Base-by-base conservation (phyloP, 805 yeast species). In the Sugiyamaella chiloensis region DNA sequence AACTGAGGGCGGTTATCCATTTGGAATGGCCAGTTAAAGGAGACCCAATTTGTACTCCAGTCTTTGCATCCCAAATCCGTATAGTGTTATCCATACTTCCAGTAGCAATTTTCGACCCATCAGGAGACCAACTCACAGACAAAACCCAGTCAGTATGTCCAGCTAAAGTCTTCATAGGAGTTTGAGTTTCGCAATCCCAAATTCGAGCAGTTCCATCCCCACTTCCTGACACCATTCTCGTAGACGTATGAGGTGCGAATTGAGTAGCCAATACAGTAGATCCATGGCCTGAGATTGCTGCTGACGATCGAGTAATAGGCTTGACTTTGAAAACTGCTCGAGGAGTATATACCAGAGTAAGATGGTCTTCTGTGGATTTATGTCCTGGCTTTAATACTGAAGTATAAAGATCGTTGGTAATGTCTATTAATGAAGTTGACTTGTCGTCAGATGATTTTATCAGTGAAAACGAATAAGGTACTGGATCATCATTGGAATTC, bases 161-260 rank as follows among this genome's bases (percentile, higher is more conserved):
- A 4, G 73, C 60, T 44, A 93, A 69, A 0, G 95, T 87, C 52
- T 80, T 76, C 61, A 83, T 71, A 6, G 96, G 96, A 0, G 99
- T 93, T 56, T 87, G 93, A 0, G 98, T 90, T 59, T 88, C 83
- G 65, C 96, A 86, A 67, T 90, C 97, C 99, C 99, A 93, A 41
- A 91, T 78, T 62, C 98, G 75, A 2, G 98, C 97, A 6, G 98
- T 90, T 30, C 84, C 79, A 66, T 93, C 99, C 39, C 99, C 99
- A 4, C 96, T 87, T 30, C 99, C 99, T 0, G 97, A 85, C 34
- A 87, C 93, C 84, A 90, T 81, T 56, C 87, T 73, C 2, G 90
- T 75, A 14, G 91, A 79, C 14, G 90, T 83, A 60, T 85, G 76
- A 24, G 99, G 99, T 1, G 99, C 95, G 74, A 93, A 93, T 53